Base-by-base conservation (phyloP, 768 basidiomycete genomes). In the Pleurotus citrinopileatus region DNA sequence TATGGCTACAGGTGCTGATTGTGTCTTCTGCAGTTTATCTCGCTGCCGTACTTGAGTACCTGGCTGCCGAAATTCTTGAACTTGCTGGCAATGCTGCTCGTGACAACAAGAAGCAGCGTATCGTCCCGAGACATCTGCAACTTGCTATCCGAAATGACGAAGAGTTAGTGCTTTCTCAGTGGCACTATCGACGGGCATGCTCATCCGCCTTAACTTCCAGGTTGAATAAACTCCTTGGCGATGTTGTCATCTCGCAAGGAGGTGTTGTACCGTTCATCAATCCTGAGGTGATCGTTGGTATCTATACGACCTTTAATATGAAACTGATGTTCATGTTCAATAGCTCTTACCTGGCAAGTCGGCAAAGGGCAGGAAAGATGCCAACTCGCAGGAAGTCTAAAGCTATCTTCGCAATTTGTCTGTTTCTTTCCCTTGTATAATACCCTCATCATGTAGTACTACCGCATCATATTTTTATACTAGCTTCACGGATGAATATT, bases 101-200 rank as follows among this genome's bases (percentile, higher is more conserved):
- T 56, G 86, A 84, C 70, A 87, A 87, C 77, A 87, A 91, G 81
- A 90, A 94, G 77, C 87, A 90, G 61, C 92, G 94, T 87, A 94
- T 95, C 62, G 90, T 94, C 20, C 94, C 93, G 52, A 86, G 94
- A 64, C 94, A 95, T 73, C 71, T 95, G 45, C 94, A 95, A 66
- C 84, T 95, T 52, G 93, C 94, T 59, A 92, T 95, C 71, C 82
- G 93, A 61, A 92, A 94, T 69, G 91, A 92, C 56, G 91, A 94
- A 68, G 91, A 89, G 86, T 87, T 57, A 38, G 75, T 29, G 8
- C 3, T 5, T 13, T 19, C 0, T 22, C 23, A 19, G 22, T 37
- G 17, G 32, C 12, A 22, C 13, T n/a, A 2, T n/a, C 7, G 20
- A n/a, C 9, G 27, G 29, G 8, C 2, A 6, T 26, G 19, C 6